Conservation (phyloP, 805 yeast species). For the Limtongozyma cylindracea region DNA sequence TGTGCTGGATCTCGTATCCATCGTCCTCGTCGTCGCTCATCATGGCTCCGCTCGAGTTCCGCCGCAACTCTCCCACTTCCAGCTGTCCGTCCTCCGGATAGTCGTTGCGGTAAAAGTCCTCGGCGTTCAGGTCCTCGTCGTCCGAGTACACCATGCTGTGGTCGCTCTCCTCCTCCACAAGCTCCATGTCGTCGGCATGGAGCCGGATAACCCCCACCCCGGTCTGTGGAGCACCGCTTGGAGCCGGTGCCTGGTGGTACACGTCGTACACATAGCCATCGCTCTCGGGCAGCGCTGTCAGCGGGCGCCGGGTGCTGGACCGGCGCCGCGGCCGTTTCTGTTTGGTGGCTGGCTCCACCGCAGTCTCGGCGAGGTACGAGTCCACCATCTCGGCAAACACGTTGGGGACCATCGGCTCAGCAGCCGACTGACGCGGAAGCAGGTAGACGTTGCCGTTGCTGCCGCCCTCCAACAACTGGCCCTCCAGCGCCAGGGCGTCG, state of each 20-base stretch:
- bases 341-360: too few species aligned
- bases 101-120: constrained; percentile 75
- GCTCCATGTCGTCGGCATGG: constrained; percentile 29
- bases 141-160: constrained; percentile 18
- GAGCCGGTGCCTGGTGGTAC: constrained; percentile 19
- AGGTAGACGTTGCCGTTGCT: too few species aligned
- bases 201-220: constrained; percentile 83
- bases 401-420: background rate
- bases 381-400: too few species aligned
- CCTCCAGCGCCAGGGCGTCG: constrained; percentile 5
- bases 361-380: too few species aligned
- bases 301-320: too few species aligned
- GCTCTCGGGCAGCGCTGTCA: too few species aligned
- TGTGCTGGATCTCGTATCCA: too few species aligned
- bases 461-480: constrained; percentile 5
- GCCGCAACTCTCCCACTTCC: too few species aligned
- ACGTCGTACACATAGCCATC: constrained; percentile 78
- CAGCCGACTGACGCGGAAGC: constrained; percentile 6
- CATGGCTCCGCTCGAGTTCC: constrained; percentile 16
- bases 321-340: too few species aligned
- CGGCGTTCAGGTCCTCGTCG: constrained; percentile 78
- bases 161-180: constrained; percentile 26
- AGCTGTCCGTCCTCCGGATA: constrained; percentile 93
- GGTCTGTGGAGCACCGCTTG: background rate
- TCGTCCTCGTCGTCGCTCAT: constrained; percentile 1